These are phyloP conservation scores for Phytophthora pisi DNA, from an alignment of 352 stramenopile genomes.

Conservation along the genomic window DNA sequence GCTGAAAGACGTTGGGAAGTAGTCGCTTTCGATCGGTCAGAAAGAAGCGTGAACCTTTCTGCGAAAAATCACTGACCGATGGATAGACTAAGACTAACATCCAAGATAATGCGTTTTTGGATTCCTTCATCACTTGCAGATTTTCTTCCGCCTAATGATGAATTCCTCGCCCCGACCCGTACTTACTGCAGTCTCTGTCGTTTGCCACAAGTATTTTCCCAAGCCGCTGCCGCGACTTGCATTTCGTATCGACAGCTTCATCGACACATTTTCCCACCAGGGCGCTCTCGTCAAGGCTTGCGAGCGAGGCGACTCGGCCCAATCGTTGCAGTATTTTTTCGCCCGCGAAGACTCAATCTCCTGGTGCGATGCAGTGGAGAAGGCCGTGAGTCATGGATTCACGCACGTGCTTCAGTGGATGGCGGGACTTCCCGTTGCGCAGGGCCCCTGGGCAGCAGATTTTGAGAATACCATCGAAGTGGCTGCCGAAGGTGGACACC, in stretches of 20 bases:
- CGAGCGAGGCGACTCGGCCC: neutral
- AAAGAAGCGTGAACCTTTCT: neutral
- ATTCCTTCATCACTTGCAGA: neutral
- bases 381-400: neutral
- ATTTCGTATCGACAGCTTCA: neutral
- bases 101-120: too few relatives aligned
- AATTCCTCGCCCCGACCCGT: neutral
- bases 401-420: constrained; percentile 4
- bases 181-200: neutral
- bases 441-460: neutral
- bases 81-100: too few relatives aligned
- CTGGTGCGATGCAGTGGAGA: neutral
- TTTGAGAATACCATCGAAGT: neutral
- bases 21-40: neutral
- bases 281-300: constrained; percentile 2
- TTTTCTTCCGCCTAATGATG: neutral
- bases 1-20: neutral
- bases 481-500: constrained; percentile 2
- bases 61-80: neutral
- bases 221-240: neutral
- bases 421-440: neutral
- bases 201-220: neutral
- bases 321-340: constrained; percentile 2
- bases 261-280: neutral
- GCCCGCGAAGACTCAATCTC: neutral